phyloP scores from a whole-genome alignment of 768 basidiomycete genomes.

The Royoungia palumana region DNA sequence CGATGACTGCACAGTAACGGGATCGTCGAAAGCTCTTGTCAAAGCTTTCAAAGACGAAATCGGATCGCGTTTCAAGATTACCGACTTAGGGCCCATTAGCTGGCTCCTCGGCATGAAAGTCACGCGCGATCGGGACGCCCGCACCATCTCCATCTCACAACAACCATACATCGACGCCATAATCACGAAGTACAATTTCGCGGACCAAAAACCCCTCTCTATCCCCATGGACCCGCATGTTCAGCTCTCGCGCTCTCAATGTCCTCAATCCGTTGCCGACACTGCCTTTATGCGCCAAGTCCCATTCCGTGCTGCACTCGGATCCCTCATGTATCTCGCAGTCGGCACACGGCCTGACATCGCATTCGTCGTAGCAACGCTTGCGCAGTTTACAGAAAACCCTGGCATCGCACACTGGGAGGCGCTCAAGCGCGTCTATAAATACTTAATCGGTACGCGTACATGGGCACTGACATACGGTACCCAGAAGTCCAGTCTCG shows the following conservation, averaged over 20 bases:
- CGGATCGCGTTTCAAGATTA: no score
- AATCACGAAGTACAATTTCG: constrained; percentile 1
- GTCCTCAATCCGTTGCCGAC: background rate
- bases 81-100: no score
- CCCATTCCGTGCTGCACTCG: background rate
- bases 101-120: no score
- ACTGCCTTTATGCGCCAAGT: background rate
- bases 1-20: constrained; percentile 6
- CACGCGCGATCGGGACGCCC: no score
- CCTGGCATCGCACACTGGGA: no score
- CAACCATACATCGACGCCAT: background rate
- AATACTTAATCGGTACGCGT: no score
- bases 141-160: background rate
- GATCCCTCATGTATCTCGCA: background rate
- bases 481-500: no score
- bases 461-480: no score
- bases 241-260: background rate
- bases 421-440: no score
- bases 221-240: background rate
- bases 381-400: background rate
- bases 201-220: background rate
- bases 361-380: background rate
- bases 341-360: no score
- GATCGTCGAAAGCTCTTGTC: no score
- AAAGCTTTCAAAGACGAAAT: no score